A percentile compares a stretch with the other conserved stretches of the same genome.
Evolutionary conservation across 805 yeast genomes (phyloP).

Genomic region (Wickerhamomyces chaumierensis): DNA sequence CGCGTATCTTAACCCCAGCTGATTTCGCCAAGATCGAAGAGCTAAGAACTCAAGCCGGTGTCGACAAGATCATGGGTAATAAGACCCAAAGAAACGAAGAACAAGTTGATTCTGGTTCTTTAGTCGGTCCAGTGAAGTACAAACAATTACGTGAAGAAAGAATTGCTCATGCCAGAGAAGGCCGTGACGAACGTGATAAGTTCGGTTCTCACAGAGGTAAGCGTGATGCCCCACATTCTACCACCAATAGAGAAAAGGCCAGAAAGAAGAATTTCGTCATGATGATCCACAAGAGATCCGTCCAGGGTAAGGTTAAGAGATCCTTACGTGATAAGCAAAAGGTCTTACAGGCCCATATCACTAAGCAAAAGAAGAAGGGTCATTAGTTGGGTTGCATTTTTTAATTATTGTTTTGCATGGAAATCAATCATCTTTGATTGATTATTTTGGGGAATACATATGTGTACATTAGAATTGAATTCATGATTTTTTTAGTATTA

Average conservation of each 20-base stretch:
- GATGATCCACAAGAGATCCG: conserved; percentile 94
- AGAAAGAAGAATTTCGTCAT: conserved; percentile 97
- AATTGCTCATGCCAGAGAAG: conserved; percentile 77
- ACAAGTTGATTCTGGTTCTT: conserved; percentile 63
- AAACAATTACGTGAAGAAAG: conserved; percentile 88
- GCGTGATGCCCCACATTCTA: conserved; percentile 65
- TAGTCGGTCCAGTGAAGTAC: conserved; percentile 65
- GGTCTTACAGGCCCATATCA: conserved; percentile 74
- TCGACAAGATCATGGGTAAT: conserved; percentile 61
- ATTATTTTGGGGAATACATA: no score
- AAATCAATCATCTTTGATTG: conserved; percentile 2
- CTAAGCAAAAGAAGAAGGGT: conserved; percentile 85
- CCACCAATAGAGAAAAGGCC: conserved; percentile 92
- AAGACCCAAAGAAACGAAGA: conserved; percentile 58
- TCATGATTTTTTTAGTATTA: no score
- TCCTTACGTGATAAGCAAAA: conserved; percentile 87
- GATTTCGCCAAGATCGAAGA: conserved; percentile 95
- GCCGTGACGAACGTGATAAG: conserved; percentile 85
- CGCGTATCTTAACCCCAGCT: conserved; percentile 87
- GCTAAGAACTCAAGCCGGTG: conserved; percentile 73
- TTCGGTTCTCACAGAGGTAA: conserved; percentile 84
- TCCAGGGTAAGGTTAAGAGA: conserved; percentile 86
- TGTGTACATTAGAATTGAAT: no score
- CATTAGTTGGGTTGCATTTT: conserved; percentile 21
- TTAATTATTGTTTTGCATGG: background rate